Evolutionary conservation across 768 basidiomycete genomes (phyloP), one percentile per base, ranked within the genome.

Genomic region (Pseudohyphozyma bogoriensis): DNA sequence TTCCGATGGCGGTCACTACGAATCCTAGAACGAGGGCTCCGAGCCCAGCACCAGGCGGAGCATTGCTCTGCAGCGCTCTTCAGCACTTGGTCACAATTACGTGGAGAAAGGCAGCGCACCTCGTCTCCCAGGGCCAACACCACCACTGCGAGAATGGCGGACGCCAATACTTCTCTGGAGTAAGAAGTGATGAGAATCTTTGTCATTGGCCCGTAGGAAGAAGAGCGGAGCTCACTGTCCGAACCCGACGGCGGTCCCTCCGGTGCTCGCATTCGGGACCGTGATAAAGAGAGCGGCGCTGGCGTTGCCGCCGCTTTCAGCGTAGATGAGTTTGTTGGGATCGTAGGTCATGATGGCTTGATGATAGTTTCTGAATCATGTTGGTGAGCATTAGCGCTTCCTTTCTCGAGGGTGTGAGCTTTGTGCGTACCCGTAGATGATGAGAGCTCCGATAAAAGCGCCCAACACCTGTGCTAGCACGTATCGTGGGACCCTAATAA

Each of bases 361-460:
- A 26, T 35, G 39, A 37, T 65, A 65, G 53, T 50, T 60, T 29
- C 9, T 13, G 11, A 15, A 15, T 1, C 2, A 7, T 8, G 32
- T 32, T 6, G 13, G 22, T 7, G 32, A 32, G 33, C 3, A 45
- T 1, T 9, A 16, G 32, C 5, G 49, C 52, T 24, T 31, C 53
- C 52, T 64, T 64, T 32, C n/a, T n/a, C n/a, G n/a, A n/a, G n/a
- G n/a, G n/a, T n/a, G n/a, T n/a, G n/a, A n/a, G n/a, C n/a, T n/a
- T n/a, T n/a, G n/a, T n/a, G n/a, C n/a, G n/a, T n/a, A n/a, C n/a
- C 60, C 64, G 37, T 59, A 65, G 39, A 65, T 55, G 36, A 65
- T 58, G 20, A 65, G 45, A 0, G 59, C 64, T 22, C 64, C 64
- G 22, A 22, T 22, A 53, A 65, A 60, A 7, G 56, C 64, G 37